phyloP scores from a whole-genome alignment of 306 rosid species.

The Fragaria vesca region DNA sequence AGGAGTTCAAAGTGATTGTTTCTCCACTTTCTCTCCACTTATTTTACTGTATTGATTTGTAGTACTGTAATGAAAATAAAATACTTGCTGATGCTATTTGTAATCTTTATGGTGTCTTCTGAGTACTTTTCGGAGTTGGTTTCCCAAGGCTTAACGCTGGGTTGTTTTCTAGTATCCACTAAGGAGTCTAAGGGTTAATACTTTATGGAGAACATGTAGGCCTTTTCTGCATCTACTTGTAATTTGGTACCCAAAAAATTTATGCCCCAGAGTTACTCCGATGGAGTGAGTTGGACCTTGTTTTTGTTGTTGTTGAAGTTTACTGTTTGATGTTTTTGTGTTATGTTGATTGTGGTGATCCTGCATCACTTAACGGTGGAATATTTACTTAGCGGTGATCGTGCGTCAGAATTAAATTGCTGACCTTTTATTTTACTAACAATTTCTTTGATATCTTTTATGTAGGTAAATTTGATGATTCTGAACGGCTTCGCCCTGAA shows the following conservation, averaged over 20 bases:
- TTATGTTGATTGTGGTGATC: not conserved
- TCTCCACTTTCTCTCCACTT: not conserved
- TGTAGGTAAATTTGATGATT: slow-evolving; percentile 74
- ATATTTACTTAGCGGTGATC: no score
- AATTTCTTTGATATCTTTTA: slow-evolving; percentile 8
- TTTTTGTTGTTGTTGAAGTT: slow-evolving; percentile 1
- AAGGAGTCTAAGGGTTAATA: no score
- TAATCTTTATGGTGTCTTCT: not conserved
- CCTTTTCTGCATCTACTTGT: not conserved
- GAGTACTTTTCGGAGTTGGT: not conserved
- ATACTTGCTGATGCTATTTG: not conserved
- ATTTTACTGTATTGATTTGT: not conserved
- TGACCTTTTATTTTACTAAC: not conserved
- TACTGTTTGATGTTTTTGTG: not conserved
- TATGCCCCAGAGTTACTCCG: not conserved
- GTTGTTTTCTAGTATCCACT: not conserved
- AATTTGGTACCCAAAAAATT: not conserved
- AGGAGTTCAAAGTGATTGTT: slow-evolving; percentile 1
- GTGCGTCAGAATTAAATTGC: not conserved
- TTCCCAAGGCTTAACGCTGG: not conserved
- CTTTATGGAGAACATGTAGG: not conserved
- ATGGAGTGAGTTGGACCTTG: not conserved
- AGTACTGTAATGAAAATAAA: not conserved
- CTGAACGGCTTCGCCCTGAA: slow-evolving; percentile 92
- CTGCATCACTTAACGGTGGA: not conserved